Evolutionary conservation across 805 yeast species (phyloP), one percentile per base, ranked within the genome.

Genomic region (Isabelozyma heimii): DNA sequence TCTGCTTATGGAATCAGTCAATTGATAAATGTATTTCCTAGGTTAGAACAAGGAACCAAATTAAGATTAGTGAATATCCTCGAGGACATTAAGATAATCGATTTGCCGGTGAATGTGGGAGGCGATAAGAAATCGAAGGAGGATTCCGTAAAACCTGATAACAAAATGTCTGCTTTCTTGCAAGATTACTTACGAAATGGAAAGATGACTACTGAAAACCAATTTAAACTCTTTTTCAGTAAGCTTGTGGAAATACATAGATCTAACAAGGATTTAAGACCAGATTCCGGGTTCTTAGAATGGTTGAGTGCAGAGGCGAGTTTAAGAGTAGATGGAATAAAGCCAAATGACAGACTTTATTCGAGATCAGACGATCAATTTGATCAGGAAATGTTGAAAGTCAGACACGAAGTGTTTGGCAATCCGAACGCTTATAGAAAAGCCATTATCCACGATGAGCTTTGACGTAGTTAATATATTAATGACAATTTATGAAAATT

Each of bases 321-420:
- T 30, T 12, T 28, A n/a, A 42, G 51, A 39, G 56, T 54, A 3
- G 62, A 60, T 17, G 37, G 47, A 38, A 43, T 43, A 14, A 56
- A 51, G 27, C 52, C 57, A 48, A 65, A 72, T 51, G 69, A 66
- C 45, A 65, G 65, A 30, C 55, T 68, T 66, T 54, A 61, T 43
- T 47, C 67, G 1, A 55, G 47, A 2, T 51, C 59, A 2, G 78
- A 78, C 48, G 55, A 63, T 27, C 74, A 70, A 28, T 66, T 82
- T 50, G 69, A 62, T 53, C 57, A 49, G 13, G 58, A 67, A 52
- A 53, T 71, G 61, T 47, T 67, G 30, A 56, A 56, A n/a, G 69
- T 71, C 13, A 78, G 95, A 57, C 92, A 89, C 61, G 61, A 68
- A 17, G 80, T 85, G 1, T 89, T 89, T 68, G 97, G 96, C 1